phyloP scores from a whole-genome alignment of 2,329 filamentous ascomycete genomes.

The Chrysoporthe puriensis region DNA sequence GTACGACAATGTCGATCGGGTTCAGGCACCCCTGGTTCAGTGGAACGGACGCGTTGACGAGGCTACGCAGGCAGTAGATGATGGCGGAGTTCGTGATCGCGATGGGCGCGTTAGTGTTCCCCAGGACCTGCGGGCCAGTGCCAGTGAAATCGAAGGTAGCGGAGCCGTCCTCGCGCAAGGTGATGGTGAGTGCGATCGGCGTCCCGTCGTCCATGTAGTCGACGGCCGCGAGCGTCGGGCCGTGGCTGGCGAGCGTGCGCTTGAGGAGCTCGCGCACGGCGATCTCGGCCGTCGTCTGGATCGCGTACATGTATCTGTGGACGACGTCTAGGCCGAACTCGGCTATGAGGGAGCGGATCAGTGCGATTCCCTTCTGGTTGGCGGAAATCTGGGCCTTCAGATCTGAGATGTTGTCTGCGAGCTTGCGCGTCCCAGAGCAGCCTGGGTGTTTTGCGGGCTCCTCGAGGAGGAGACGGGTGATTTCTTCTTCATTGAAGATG shows the following conservation, averaged over 20 bases:
- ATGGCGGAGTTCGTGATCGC: conserved; percentile 44
- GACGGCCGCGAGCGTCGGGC: conserved; percentile 34
- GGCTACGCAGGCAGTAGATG: conserved; percentile 42
- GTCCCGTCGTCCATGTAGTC: conserved; percentile 49
- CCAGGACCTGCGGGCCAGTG: conserved; percentile 40
- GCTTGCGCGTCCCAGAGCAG: conserved; percentile 68
- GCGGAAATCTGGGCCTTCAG: conserved; percentile 76
- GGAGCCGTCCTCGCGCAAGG: conserved; percentile 35
- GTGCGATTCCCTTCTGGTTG: conserved; percentile 74
- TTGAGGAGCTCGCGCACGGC: conserved; percentile 74
- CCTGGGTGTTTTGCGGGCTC: conserved; percentile 70
- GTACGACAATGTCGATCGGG: conserved; percentile 39
- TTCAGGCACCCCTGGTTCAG: conserved; percentile 43
- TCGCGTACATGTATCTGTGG: conserved; percentile 77
- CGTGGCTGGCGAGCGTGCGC: conserved; percentile 58
- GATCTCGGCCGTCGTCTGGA: conserved; percentile 75
- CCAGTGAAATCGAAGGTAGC: conserved; percentile 34
- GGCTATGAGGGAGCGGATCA: conserved; percentile 71
- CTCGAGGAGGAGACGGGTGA: conserved; percentile 66
- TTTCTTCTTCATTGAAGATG: conserved; percentile 70
- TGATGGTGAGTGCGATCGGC: conserved; percentile 39
- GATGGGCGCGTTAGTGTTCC: conserved; percentile 43
- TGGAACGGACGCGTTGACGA: conserved; percentile 40
- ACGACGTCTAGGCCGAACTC: conserved; percentile 76
- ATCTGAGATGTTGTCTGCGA: conserved; percentile 75